A percentile compares a stretch with the other conserved stretches of the same genome.
phyloP scores from a whole-genome alignment of 2,329 filamentous ascomycete species.

The Fusarium pseudograminearum region DNA sequence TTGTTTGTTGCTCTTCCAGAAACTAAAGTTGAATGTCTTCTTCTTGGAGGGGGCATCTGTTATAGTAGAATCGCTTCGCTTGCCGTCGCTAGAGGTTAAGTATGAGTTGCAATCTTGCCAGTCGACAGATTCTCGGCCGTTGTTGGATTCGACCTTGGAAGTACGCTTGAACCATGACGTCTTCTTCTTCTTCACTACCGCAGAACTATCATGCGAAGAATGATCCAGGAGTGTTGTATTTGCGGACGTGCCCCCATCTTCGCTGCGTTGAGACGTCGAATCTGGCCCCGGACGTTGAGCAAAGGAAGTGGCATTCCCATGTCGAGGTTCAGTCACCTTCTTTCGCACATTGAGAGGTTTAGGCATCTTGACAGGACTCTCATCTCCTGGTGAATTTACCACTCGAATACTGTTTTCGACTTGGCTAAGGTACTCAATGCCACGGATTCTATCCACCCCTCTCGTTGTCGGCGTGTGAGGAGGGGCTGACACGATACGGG shows the following conservation, averaged over 20 bases:
- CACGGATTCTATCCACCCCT: constrained; percentile 51
- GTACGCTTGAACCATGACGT: constrained; percentile 65
- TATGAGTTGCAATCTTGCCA: constrained; percentile 48
- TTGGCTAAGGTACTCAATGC: constrained; percentile 60
- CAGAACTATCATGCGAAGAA: constrained; percentile 26
- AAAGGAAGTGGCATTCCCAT: constrained; percentile 37
- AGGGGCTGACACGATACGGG: constrained; percentile 62
- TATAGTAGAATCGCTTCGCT: constrained; percentile 44
- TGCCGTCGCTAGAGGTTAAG: constrained; percentile 42
- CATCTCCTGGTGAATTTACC: constrained; percentile 61
- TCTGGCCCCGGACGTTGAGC: constrained; percentile 32
- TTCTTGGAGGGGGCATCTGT: constrained; percentile 57
- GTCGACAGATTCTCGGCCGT: constrained; percentile 41
- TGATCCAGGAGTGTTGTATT: constrained; percentile 36
- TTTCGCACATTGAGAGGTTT: constrained; percentile 59
- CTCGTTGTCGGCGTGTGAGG: constrained; percentile 52
- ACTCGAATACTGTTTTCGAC: constrained; percentile 67
- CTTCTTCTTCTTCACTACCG: constrained; percentile 58
- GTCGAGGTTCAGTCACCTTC: constrained; percentile 48
- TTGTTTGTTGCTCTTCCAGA: constrained; percentile 65
- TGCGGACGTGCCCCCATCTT: background rate
- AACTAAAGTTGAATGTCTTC: constrained; percentile 65
- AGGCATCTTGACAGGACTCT: constrained; percentile 52
- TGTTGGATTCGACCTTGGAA: constrained; percentile 54
- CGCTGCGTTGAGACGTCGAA: constrained; percentile 16